Percentiles rank a stretch among this genome's conserved stretches.
Conservation (phyloP, 1,284 basidiomycete genomes). For the Boletellus deceptivus region DNA sequence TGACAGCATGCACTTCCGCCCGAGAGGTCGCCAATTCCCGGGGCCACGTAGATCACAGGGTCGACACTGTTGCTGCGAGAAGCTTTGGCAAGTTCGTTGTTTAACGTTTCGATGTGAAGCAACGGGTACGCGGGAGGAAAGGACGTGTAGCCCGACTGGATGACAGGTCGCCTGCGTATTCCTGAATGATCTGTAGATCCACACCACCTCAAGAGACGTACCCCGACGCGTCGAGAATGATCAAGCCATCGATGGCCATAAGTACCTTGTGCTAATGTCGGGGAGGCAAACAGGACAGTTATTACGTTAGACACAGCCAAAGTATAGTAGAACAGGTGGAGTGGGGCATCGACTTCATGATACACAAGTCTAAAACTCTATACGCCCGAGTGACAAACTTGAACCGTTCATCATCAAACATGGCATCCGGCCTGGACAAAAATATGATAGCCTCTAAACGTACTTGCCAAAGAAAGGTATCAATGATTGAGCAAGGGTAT, state of each 20-base stretch:
- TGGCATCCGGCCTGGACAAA: neutral
- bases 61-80: slow-evolving; percentile 57
- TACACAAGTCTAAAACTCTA: slow-evolving; percentile 13
- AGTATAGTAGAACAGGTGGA: neutral
- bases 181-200: slow-evolving; percentile 12
- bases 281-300: no score
- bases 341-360: slow-evolving; percentile 9
- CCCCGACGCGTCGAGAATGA: slow-evolving; percentile 83
- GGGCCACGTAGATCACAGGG: slow-evolving; percentile 65
- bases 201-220: slow-evolving; percentile 35
- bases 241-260: slow-evolving; percentile 90
- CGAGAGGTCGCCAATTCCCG: slow-evolving; percentile 45
- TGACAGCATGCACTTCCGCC: slow-evolving; percentile 76
- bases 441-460: slow-evolving; percentile 45
- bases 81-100: slow-evolving; percentile 64
- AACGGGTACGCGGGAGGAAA: slow-evolving; percentile 77
- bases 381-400: neutral
- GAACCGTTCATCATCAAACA: neutral
- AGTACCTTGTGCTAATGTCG: neutral
- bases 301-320: no score
- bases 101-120: slow-evolving; percentile 84
- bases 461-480: slow-evolving; percentile 94
- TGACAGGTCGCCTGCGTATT: slow-evolving; percentile 73
- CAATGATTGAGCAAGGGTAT: slow-evolving; percentile 94
- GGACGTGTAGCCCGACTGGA: slow-evolving; percentile 88